A percentile compares a stretch with the other conserved stretches of the same genome.
These are phyloP conservation scores for Ceratocystiopsis minuta DNA, from an alignment of 2,329 filamentous ascomycete genomes.

Conservation along the genomic window DNA sequence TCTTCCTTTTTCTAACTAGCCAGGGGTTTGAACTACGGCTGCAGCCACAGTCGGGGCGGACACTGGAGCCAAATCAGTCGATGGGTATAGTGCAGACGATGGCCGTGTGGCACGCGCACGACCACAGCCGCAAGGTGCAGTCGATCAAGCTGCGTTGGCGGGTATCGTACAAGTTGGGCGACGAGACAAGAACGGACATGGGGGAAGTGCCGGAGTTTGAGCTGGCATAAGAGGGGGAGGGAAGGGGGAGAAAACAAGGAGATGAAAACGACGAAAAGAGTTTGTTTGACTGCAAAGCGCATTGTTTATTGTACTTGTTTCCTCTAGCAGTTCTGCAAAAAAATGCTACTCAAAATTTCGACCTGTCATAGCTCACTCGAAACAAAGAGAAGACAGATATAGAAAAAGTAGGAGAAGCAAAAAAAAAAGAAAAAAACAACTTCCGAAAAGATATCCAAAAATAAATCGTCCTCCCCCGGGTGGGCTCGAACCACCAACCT, in stretches of 20 bases:
- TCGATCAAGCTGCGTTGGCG: constrained; percentile 84
- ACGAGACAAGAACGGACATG: constrained; percentile 53
- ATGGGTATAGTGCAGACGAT: constrained; percentile 68
- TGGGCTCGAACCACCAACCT: constrained; percentile 5
- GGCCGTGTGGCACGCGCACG: constrained; percentile 53
- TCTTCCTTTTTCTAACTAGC: constrained; percentile 4
- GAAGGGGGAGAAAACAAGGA: too few species aligned
- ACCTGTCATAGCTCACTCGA: too few species aligned
- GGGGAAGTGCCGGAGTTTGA: constrained; percentile 69
- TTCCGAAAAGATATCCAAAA: too few species aligned
- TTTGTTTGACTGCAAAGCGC: too few species aligned
- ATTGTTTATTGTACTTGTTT: too few species aligned
- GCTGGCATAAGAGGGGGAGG: constrained; percentile 33
- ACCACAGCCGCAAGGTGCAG: constrained; percentile 48
- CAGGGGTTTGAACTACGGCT: constrained; percentile 68
- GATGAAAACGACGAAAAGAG: too few species aligned
- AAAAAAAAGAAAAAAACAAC: not conserved
- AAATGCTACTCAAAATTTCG: too few species aligned
- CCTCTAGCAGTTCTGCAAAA: too few species aligned
- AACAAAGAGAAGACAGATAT: not conserved
- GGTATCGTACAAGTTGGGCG: constrained; percentile 55
- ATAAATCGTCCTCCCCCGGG: constrained; percentile 2
- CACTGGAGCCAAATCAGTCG: constrained; percentile 53
- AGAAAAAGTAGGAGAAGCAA: not conserved
- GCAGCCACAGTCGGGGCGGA: constrained; percentile 67